phyloP scores from a whole-genome alignment of 2,329 filamentous ascomycete species.

The Aspergillus cejpii region DNA sequence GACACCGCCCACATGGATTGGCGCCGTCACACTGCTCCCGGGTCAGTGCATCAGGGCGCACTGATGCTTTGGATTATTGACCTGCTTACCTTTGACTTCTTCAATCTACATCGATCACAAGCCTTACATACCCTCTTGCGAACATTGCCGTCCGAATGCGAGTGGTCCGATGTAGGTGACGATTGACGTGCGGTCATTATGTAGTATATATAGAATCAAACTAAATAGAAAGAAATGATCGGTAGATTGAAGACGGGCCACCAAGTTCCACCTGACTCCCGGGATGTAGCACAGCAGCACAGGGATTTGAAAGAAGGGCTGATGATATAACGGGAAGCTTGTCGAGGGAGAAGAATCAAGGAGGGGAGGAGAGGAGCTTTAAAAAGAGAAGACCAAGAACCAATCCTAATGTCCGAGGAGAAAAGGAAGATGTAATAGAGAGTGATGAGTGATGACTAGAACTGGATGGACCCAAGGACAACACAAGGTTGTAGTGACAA shows the following conservation, averaged over 20 bases:
- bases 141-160: slow-evolving; percentile 43
- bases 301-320: slow-evolving; percentile 7
- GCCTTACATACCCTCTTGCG: slow-evolving; percentile 61
- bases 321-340: slow-evolving; percentile 14
- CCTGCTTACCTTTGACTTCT: slow-evolving; percentile 57
- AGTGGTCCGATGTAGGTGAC: slow-evolving; percentile 36
- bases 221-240: not conserved
- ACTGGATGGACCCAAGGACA: not conserved
- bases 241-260: not conserved
- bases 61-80: slow-evolving; percentile 9
- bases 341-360: no score
- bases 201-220: slow-evolving; percentile 11
- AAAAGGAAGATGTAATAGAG: slow-evolving; percentile 8
- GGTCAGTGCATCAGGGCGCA: slow-evolving; percentile 22
- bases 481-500: not conserved
- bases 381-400: slow-evolving; percentile 1
- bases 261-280: slow-evolving; percentile 4
- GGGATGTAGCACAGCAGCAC: slow-evolving; percentile 2
- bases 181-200: slow-evolving; percentile 38
- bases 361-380: not conserved
- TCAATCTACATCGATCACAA: slow-evolving; percentile 58
- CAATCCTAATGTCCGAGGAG: not conserved
- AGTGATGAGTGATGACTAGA: slow-evolving; percentile 5
- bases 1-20: slow-evolving; percentile 56
- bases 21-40: slow-evolving; percentile 52